A percentile compares a stretch with the other conserved stretches of the same genome.
phyloP scores from a whole-genome alignment of 352 stramenopile genomes.

The Phytophthora parvispora region DNA sequence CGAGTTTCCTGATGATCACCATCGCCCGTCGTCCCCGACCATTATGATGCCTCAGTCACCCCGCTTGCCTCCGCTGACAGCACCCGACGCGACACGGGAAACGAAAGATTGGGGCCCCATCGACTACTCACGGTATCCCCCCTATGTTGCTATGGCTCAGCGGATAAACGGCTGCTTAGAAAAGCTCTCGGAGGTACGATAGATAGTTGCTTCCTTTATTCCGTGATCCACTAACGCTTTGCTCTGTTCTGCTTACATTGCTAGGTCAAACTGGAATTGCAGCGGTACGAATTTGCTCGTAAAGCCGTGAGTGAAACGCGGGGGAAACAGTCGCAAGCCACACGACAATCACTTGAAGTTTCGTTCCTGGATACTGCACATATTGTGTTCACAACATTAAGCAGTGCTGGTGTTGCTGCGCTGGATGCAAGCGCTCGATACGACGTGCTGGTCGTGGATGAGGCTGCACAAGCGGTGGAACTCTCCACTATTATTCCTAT shows the following conservation, averaged over 20 bases:
- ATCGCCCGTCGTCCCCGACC: slow-evolving; percentile 46
- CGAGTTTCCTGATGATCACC: slow-evolving; percentile 12
- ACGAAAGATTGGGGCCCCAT: slow-evolving; percentile 44
- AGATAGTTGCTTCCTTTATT: background rate
- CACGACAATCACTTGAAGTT: slow-evolving; percentile 84
- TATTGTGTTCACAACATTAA: slow-evolving; percentile 95
- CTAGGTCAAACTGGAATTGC: slow-evolving; percentile 85
- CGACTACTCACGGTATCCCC: slow-evolving; percentile 79
- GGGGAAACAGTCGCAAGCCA: slow-evolving; percentile 71
- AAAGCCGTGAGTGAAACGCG: slow-evolving; percentile 68
- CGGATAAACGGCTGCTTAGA: slow-evolving; percentile 88
- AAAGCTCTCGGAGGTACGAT: slow-evolving; percentile 70
- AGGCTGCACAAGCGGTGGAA: slow-evolving; percentile 90
- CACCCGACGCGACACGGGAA: slow-evolving; percentile 14
- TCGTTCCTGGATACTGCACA: slow-evolving; percentile 93
- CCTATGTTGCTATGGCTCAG: slow-evolving; percentile 78
- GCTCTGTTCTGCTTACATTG: slow-evolving; percentile 1
- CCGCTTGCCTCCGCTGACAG: slow-evolving; percentile 27
- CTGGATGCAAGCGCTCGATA: slow-evolving; percentile 83
- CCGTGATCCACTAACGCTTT: slow-evolving; percentile 8
- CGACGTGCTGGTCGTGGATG: slow-evolving; percentile 89
- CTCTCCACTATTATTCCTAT: slow-evolving; percentile 92
- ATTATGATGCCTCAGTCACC: slow-evolving; percentile 51
- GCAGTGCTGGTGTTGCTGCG: slow-evolving; percentile 85
- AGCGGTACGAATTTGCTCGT: slow-evolving; percentile 85